phyloP scores from a whole-genome alignment of 2,329 filamentous ascomycete genomes.

The Colletotrichum trifolii region DNA sequence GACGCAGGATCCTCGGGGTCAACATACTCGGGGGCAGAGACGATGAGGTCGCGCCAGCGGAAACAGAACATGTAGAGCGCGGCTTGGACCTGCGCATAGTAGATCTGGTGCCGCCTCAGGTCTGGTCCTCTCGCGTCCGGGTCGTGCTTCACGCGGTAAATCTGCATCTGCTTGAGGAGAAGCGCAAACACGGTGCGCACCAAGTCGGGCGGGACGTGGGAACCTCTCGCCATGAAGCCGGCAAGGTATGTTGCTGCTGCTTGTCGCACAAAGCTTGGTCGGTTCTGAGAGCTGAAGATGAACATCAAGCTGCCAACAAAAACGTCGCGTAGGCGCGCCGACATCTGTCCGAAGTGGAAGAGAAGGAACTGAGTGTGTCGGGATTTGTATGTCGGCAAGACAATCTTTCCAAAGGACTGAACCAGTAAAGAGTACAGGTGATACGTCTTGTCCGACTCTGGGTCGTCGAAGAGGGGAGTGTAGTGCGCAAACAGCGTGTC shows the following conservation, averaged over 20 bases:
- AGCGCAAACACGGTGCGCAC: slow-evolving; percentile 87
- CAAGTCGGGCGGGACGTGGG: slow-evolving; percentile 78
- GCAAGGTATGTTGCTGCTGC: slow-evolving; percentile 92
- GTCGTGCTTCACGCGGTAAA: slow-evolving; percentile 79
- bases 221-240: slow-evolving; percentile 92
- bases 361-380: slow-evolving; percentile 95
- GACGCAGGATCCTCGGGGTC: slow-evolving; percentile 71
- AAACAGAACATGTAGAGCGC: slow-evolving; percentile 97
- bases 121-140: slow-evolving; percentile 84
- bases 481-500: slow-evolving; percentile 90
- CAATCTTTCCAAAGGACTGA: slow-evolving; percentile 85
- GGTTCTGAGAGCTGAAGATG: slow-evolving; percentile 49
- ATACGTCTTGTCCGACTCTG: slow-evolving; percentile 75
- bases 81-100: slow-evolving; percentile 90
- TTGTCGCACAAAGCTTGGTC: slow-evolving; percentile 69
- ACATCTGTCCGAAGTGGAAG: slow-evolving; percentile 92
- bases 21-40: slow-evolving; percentile 67
- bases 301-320: slow-evolving; percentile 84
- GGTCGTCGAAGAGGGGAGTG: slow-evolving; percentile 75
- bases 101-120: slow-evolving; percentile 82
- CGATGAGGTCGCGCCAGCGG: slow-evolving; percentile 90
- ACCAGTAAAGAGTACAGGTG: slow-evolving; percentile 83
- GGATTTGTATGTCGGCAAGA: slow-evolving; percentile 90
- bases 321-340: slow-evolving; percentile 80
- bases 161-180: slow-evolving; percentile 81